Evolutionary conservation across 495 filamentous ascomycete species (phyloP), one percentile per base, ranked within the genome.

Genomic region (Tuber brumale): DNA sequence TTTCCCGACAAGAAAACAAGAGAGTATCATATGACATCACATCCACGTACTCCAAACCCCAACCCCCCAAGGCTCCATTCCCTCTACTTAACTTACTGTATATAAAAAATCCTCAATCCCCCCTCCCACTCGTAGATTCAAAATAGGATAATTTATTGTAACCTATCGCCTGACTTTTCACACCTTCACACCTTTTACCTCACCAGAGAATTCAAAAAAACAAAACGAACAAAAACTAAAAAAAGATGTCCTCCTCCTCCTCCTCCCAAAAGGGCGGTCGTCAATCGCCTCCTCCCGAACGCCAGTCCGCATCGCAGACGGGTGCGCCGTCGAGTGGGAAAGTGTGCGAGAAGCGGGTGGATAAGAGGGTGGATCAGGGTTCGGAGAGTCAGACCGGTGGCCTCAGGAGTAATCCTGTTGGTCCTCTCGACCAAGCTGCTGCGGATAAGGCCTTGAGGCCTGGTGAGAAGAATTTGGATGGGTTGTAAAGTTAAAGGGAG

Each of bases 201-300:
- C n/a, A n/a, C n/a, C n/a, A n/a, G n/a, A n/a, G n/a, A n/a, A n/a
- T n/a, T n/a, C n/a, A n/a, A n/a, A n/a, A n/a, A n/a, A n/a, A n/a
- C n/a, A n/a, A n/a, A n/a, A n/a, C n/a, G n/a, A n/a, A n/a, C n/a
- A n/a, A n/a, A n/a, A n/a, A n/a, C n/a, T n/a, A n/a, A n/a, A n/a
- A n/a, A 73, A 86, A 72, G 82, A 91, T 91, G 90, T 90, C 90
- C 75, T 85, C 37, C 37, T 39, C 0, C 37, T 39, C 37, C 37
- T 39, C 37, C 5, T 39, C 86, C 41, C 85, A 85, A 57, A 86
- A 87, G 84, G 80, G 87, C 81, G 92, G 93, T 84, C 91, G 90
- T 80, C 90, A 97, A 83, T 98, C 95, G 16, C 95, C 95, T 21
- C 85, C 89, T 27, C 93, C 92, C 14, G 91, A 94, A 85, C 71